Evolutionary conservation across 495 filamentous ascomycete genomes (phyloP).

Genomic region (Neurospora sp.): DNA sequence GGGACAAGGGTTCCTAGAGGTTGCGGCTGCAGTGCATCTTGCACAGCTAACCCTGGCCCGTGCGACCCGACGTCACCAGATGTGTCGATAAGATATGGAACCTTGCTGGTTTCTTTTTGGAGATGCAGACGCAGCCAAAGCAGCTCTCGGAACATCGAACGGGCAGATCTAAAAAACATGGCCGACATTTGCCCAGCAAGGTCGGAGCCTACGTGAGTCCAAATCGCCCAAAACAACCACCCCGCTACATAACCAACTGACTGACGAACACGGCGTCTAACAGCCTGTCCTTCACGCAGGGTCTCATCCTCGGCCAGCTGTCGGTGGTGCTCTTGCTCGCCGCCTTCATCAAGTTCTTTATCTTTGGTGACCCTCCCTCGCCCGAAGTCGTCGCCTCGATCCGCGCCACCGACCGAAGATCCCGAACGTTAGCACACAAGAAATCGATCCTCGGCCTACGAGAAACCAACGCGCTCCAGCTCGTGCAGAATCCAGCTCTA

Average conservation of each 20-base stretch:
- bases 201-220: conserved; percentile 37
- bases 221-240: conserved; percentile 1
- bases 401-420: conserved; percentile 58
- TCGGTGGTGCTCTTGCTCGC: conserved; percentile 83
- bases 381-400: conserved; percentile 60
- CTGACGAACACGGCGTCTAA: conserved; percentile 1
- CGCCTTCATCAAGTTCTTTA: conserved; percentile 99
- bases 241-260: neutral
- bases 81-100: neutral
- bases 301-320: conserved; percentile 86
- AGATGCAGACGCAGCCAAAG: neutral
- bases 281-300: conserved; percentile 84
- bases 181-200: conserved; percentile 31
- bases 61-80: neutral
- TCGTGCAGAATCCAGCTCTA: conserved; percentile 30
- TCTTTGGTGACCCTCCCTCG: conserved; percentile 87
- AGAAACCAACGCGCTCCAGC: conserved; percentile 31
- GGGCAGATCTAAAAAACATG: neutral
- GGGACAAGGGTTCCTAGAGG: neutral
- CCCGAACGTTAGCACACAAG: conserved; percentile 52
- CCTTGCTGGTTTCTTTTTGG: neutral
- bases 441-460: conserved; percentile 54
- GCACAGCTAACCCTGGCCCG: neutral
- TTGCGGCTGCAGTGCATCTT: neutral
- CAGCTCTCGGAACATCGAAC: neutral